Percentiles rank a stretch among this genome's conserved stretches.
These are phyloP conservation scores for Turnera subulata DNA, from an alignment of 345 rosid species.

Conservation along the genomic window DNA sequence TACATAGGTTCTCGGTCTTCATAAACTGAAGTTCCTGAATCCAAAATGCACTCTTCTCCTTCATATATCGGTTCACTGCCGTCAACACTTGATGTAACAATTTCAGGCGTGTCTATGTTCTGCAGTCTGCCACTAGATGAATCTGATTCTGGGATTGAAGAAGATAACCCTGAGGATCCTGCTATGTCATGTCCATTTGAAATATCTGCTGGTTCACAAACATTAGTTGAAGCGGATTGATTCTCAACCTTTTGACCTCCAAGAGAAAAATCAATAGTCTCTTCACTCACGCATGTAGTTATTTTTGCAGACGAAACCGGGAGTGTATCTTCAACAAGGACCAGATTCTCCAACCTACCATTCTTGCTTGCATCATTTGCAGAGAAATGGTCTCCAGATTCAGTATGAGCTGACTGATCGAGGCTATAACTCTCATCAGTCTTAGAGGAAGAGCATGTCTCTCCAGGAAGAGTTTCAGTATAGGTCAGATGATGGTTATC, in stretches of 20 bases:
- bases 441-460: slow-evolving; percentile 22
- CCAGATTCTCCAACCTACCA: slow-evolving; percentile 22
- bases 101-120: slow-evolving; percentile 43
- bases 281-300: slow-evolving; percentile 20
- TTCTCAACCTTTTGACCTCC: slow-evolving; percentile 23
- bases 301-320: slow-evolving; percentile 29
- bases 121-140: slow-evolving; percentile 45
- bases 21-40: slow-evolving; percentile 47
- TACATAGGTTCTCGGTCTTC: slow-evolving; percentile 82
- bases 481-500: slow-evolving; percentile 24
- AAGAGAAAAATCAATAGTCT: slow-evolving; percentile 13
- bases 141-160: slow-evolving; percentile 44
- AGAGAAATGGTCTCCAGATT: slow-evolving; percentile 22
- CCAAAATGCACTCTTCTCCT: slow-evolving; percentile 89
- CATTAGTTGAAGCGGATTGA: slow-evolving; percentile 19
- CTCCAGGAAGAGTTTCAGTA: slow-evolving; percentile 23
- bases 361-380: slow-evolving; percentile 28
- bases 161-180: slow-evolving; percentile 22
- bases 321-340: slow-evolving; percentile 28
- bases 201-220: slow-evolving; percentile 34
- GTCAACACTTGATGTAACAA: slow-evolving; percentile 50
- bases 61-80: slow-evolving; percentile 92
- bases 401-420: slow-evolving; percentile 30
- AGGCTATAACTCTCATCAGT: slow-evolving; percentile 25
- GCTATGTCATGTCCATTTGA: slow-evolving; percentile 20